Conservation (phyloP, 305 asterid species). For the Solanum hybrid region DNA sequence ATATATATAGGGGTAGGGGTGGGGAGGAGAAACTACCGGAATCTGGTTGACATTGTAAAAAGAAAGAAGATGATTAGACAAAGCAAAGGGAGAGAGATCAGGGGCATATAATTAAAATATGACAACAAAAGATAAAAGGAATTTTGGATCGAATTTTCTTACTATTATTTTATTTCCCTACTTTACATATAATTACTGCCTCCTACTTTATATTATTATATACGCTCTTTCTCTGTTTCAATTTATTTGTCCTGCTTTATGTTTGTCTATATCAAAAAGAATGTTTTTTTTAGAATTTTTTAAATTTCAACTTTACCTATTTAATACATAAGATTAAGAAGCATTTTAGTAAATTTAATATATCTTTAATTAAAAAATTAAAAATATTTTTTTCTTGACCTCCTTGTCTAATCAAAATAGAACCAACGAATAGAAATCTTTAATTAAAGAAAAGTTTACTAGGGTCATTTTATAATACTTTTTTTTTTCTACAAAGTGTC, state of each 20-base stretch:
- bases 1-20: not conserved
- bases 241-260: not conserved
- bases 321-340: not conserved
- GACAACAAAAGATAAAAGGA: not conserved
- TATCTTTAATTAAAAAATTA: not conserved
- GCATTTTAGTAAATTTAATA: not conserved
- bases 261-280: not conserved
- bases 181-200: not conserved
- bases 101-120: conserved; percentile 6
- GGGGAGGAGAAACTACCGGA: conserved; percentile 7
- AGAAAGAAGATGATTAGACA: conserved; percentile 19
- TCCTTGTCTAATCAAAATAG: not conserved
- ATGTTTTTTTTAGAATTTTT: not conserved
- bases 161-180: not conserved
- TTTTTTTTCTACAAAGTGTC: too few relatives aligned
- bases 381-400: not conserved
- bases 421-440: not conserved
- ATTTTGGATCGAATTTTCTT: conserved; percentile 20
- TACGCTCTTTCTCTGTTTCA: not conserved
- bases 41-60: conserved; percentile 30
- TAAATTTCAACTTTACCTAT: not conserved
- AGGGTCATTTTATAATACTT: not conserved
- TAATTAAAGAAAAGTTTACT: not conserved
- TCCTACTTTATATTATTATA: not conserved
- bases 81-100: not conserved